Percentiles rank a stretch among this genome's conserved stretches.
Conservation (phyloP, 306 rosid species). For the Acacia acuminata region DNA sequence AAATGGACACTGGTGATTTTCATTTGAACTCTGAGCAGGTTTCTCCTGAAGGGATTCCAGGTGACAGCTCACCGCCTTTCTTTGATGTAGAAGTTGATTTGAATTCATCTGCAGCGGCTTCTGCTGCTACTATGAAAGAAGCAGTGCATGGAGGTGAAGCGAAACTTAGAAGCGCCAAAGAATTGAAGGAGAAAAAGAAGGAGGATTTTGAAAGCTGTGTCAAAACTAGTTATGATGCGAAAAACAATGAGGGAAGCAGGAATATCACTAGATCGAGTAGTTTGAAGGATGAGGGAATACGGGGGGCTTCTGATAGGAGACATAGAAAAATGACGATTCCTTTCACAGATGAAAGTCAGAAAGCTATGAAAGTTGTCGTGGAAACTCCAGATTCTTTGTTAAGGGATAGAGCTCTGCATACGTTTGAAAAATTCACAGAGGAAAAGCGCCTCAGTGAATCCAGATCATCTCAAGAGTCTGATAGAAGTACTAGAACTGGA, state of each 20-base stretch:
- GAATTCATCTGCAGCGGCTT: slow-evolving; percentile 73
- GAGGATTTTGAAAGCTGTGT: slow-evolving; percentile 44
- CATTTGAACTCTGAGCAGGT: slow-evolving; percentile 37
- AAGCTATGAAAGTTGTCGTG: slow-evolving; percentile 44
- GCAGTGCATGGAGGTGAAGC: slow-evolving; percentile 63
- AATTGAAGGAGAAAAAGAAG: slow-evolving; percentile 64
- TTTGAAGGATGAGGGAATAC: slow-evolving; percentile 47
- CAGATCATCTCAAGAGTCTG: slow-evolving; percentile 56
- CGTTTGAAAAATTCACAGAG: slow-evolving; percentile 31
- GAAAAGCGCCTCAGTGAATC: slow-evolving; percentile 47
- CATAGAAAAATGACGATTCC: slow-evolving; percentile 35
- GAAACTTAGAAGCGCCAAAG: slow-evolving; percentile 60
- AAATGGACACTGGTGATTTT: slow-evolving; percentile 41
- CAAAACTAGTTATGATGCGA: slow-evolving; percentile 44
- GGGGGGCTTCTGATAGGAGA: slow-evolving; percentile 40
- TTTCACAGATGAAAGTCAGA: slow-evolving; percentile 55
- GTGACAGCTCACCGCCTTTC: slow-evolving; percentile 66
- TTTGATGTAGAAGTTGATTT: slow-evolving; percentile 87
- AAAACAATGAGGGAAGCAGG: slow-evolving; percentile 43
- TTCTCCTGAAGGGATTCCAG: slow-evolving; percentile 51
- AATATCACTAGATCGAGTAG: slow-evolving; percentile 36
- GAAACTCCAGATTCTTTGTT: slow-evolving; percentile 43
- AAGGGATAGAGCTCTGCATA: slow-evolving; percentile 40
- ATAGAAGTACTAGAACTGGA: slow-evolving; percentile 48
- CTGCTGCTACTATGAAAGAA: slow-evolving; percentile 73